A percentile compares a stretch with the other conserved stretches of the same genome.
Evolutionary conservation across 345 rosid species (phyloP).

Genomic region (Bretschneidera sinensis): DNA sequence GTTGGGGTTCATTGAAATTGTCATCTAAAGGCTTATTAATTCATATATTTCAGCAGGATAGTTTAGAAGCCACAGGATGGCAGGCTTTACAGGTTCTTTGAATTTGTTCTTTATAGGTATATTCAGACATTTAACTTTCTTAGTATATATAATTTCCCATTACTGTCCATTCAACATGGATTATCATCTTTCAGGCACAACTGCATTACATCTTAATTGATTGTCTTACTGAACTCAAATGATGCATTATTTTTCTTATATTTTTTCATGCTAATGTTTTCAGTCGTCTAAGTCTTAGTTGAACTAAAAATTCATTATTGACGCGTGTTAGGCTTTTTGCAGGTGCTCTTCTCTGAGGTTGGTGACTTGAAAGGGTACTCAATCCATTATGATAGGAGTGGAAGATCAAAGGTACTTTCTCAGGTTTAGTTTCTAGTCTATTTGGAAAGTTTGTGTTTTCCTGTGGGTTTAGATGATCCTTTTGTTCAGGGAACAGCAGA

Average conservation of each 20-base stretch:
- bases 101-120: no score
- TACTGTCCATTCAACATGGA: no score
- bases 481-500: constrained; percentile 56
- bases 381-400: constrained; percentile 49
- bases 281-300: not conserved
- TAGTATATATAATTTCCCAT: no score
- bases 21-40: no score
- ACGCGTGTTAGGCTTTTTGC: constrained; percentile 9
- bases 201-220: not conserved
- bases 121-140: no score
- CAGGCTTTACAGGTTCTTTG: no score
- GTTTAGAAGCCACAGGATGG: no score
- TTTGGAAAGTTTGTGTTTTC: not conserved
- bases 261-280: not conserved
- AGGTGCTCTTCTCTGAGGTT: constrained; percentile 54
- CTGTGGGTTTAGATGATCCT: not conserved
- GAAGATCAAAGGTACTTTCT: constrained; percentile 57
- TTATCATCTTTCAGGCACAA: no score
- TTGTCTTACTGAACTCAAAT: not conserved
- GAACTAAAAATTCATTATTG: not conserved
- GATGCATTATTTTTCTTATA: not conserved
- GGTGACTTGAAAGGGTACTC: constrained; percentile 46
- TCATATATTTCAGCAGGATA: no score
- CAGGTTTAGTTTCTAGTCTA: constrained; percentile 6
- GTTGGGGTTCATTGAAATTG: no score